These are phyloP conservation scores for Auriscalpium vulgare DNA, from an alignment of 768 basidiomycete genomes.

Conservation along the genomic window DNA sequence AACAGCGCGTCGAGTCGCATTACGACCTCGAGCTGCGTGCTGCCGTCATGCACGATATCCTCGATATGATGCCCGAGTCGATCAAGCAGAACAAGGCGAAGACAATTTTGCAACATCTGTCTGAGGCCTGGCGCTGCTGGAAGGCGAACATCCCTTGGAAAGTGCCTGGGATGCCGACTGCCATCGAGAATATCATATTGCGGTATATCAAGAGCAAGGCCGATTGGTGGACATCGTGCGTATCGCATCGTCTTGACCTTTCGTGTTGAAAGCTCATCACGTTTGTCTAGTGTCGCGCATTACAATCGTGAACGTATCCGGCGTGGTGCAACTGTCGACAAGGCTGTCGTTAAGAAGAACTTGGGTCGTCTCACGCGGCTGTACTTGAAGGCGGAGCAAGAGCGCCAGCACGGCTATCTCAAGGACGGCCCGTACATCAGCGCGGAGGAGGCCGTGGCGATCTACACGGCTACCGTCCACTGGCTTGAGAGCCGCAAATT, in stretches of 20 bases:
- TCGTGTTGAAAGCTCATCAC: neutral
- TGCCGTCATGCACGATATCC: slow-evolving; percentile 99
- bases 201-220: slow-evolving; percentile 99
- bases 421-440: slow-evolving; percentile 99
- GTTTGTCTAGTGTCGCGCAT: slow-evolving; percentile 67
- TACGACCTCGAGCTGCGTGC: slow-evolving; percentile 96
- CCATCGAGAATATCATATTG: slow-evolving; percentile 97
- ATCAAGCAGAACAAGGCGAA: slow-evolving; percentile 99
- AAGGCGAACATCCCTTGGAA: slow-evolving; percentile 99
- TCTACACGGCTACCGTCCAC: slow-evolving; percentile 97
- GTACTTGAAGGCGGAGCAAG: slow-evolving; percentile 98
- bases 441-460: slow-evolving; percentile 97
- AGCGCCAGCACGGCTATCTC: slow-evolving; percentile 95
- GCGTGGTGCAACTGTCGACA: slow-evolving; percentile 94
- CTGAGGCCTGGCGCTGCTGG: slow-evolving; percentile 98
- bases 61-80: slow-evolving; percentile 99
- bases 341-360: slow-evolving; percentile 99
- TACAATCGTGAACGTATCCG: slow-evolving; percentile 98
- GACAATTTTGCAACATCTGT: slow-evolving; percentile 95
- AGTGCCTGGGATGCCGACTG: slow-evolving; percentile 98
- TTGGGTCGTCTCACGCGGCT: slow-evolving; percentile 94
- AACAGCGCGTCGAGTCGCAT: slow-evolving; percentile 98
- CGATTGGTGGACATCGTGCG: slow-evolving; percentile 95
- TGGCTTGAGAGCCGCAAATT: slow-evolving; percentile 99
- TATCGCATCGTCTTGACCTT: slow-evolving; percentile 6